Base-by-base conservation (phyloP, 2,329 filamentous ascomycete genomes). In the Ascochyta viciae-villosae region DNA sequence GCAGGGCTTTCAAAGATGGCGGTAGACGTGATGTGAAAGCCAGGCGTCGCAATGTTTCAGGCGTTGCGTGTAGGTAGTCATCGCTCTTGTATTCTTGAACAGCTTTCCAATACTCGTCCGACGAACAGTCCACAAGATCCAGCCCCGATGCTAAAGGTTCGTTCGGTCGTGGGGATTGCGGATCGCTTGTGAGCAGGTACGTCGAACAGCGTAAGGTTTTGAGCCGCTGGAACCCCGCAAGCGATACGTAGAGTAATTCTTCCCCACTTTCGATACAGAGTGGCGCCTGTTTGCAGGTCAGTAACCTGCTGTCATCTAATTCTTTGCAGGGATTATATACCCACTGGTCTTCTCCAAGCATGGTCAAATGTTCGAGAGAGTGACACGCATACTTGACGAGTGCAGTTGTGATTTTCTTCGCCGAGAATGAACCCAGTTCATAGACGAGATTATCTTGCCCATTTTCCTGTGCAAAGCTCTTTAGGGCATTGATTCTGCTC, bases 121-220 rank as follows among this genome's bases (percentile, higher is more conserved):
- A 34, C 4, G 31, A n/a, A 4, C 10, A 12, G 12, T 6, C 12
- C 15, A 34, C 13, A n/a, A 34, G 31, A 12, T n/a, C 31, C 13
- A 34, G 9, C 31, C 13, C 31, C 8, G 31, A 34, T 24, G 22
- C 31, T 12, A 31, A 16, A 9, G 22, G 19, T 1, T 26, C 16
- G 3, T 3, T 19, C 7, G 35, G n/a, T 23, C 7, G 34, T n/a
- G 34, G 15, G 24, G 29, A n/a, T 16, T 31, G 10, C 26, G 44
- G 35, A 23, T 47, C 35, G 19, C 44, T 47, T 23, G 44, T 39
- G 6, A 47, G 35, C 5, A 47, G 35, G n/a, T 19, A 47, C 2
- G 35, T 47, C 2, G 34, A 47, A 31, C 44, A 47, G 23, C 44
- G 44, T 12, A 47, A 31, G 12, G 44, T 47, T 13, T 23, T 47